Percentiles rank a stretch among this genome's conserved stretches.
phyloP scores from a whole-genome alignment of 2,329 filamentous ascomycete species.

The Fusarium armeniacum region DNA sequence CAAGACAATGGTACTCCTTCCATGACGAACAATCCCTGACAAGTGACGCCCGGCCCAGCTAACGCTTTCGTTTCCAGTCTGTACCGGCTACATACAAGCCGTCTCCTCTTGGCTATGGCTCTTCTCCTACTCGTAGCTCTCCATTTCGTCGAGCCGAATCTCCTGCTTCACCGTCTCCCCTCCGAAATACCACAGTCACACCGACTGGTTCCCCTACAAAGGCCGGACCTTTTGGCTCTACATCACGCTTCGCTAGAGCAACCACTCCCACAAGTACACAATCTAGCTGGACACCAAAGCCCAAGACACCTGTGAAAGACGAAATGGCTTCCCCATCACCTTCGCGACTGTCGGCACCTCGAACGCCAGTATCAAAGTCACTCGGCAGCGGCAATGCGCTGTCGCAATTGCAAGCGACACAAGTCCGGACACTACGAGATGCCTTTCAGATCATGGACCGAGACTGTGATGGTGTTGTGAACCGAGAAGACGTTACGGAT shows the following conservation, averaged over 20 bases:
- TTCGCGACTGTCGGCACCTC: slow-evolving; percentile 54
- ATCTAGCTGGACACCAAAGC: slow-evolving; percentile 57
- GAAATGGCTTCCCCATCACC: slow-evolving; percentile 42
- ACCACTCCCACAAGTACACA: slow-evolving; percentile 55
- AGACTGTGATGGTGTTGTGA: slow-evolving; percentile 86
- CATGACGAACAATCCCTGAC: slow-evolving; percentile 47
- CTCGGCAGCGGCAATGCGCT: slow-evolving; percentile 68
- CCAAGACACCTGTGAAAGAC: slow-evolving; percentile 45
- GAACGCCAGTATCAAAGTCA: slow-evolving; percentile 53
- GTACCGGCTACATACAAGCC: slow-evolving; percentile 74
- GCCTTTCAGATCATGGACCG: slow-evolving; percentile 94
- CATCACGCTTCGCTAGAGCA: slow-evolving; percentile 57
- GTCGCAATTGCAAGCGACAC: slow-evolving; percentile 81
- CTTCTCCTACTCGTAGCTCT: slow-evolving; percentile 71
- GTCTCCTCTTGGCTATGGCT: slow-evolving; percentile 78
- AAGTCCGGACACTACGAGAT: slow-evolving; percentile 89
- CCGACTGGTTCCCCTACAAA: slow-evolving; percentile 74
- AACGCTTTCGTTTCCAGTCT: slow-evolving; percentile 59
- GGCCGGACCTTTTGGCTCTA: slow-evolving; percentile 48
- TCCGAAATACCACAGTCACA: slow-evolving; percentile 70
- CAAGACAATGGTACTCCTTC: slow-evolving; percentile 53
- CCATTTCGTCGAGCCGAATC: slow-evolving; percentile 74
- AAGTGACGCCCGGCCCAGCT: slow-evolving; percentile 47
- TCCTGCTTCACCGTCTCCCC: slow-evolving; percentile 73
- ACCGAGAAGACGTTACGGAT: slow-evolving; percentile 85